Evolutionary conservation across 2,329 filamentous ascomycete species (phyloP).

Genomic region (Monilinia aucupariae): DNA sequence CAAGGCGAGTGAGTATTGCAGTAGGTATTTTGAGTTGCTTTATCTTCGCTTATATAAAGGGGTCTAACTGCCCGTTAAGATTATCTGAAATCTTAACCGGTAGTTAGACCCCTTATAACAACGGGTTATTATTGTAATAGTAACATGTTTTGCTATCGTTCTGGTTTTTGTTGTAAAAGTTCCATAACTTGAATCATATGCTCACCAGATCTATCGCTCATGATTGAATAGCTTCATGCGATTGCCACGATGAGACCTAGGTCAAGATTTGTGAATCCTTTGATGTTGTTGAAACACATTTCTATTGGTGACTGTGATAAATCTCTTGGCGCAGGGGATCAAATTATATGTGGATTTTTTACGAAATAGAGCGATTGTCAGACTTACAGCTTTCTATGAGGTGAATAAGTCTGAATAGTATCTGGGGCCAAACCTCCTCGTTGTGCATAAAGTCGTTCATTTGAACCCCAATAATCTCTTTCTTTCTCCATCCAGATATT

Average conservation of each 20-base stretch:
- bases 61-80: neutral
- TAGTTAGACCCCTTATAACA: too few species aligned
- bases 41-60: neutral
- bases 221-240: neutral
- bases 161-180: too few species aligned
- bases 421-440: too few species aligned
- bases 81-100: too few species aligned
- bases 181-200: neutral
- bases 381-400: neutral
- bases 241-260: neutral
- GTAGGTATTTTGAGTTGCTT: too few species aligned
- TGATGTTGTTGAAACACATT: neutral
- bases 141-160: too few species aligned
- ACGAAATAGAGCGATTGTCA: neutral
- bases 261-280: neutral
- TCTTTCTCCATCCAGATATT: neutral
- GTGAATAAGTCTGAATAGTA: neutral
- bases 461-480: too few species aligned
- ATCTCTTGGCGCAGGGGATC: neutral
- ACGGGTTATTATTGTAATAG: too few species aligned
- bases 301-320: too few species aligned
- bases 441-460: neutral
- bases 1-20: too few species aligned
- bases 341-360: neutral
- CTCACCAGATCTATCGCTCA: neutral